These are phyloP conservation scores for Plasmodium chabaudi DNA, from an alignment of 169 alveolate species.

Conservation along the genomic window DNA sequence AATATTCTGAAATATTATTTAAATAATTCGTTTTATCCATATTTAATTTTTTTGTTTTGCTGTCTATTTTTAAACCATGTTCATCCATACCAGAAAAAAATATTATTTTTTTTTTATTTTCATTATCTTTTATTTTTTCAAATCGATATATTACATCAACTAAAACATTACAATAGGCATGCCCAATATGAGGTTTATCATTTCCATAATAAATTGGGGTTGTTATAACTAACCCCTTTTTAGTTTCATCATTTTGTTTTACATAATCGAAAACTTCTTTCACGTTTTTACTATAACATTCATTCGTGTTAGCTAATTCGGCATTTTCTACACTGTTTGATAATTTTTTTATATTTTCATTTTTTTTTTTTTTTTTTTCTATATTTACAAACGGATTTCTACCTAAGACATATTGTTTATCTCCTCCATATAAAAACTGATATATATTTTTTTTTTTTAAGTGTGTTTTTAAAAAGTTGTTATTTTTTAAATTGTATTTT, in stretches of 20 bases:
- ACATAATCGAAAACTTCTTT: neutral
- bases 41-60: conserved; percentile 77
- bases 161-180: conserved; percentile 83
- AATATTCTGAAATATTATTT: conserved; percentile 79
- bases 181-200: conserved; percentile 86
- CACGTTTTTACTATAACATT: neutral
- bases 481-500: neutral
- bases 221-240: conserved; percentile 35
- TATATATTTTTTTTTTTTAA: neutral
- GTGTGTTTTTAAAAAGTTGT: neutral
- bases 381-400: neutral
- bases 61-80: conserved; percentile 90
- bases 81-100: conserved; percentile 91
- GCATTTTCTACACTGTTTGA: neutral
- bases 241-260: neutral
- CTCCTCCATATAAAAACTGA: neutral
- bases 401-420: neutral
- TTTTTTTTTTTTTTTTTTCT: neutral
- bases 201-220: conserved; percentile 82
- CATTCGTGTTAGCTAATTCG: neutral
- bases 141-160: conserved; percentile 79
- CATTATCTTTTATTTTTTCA: conserved; percentile 16
- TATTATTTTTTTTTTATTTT: conserved; percentile 33
- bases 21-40: conserved; percentile 77
- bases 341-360: neutral